Evolutionary conservation across 2,329 filamentous ascomycete genomes (phyloP).

Genomic region (Penicillium sp.): DNA sequence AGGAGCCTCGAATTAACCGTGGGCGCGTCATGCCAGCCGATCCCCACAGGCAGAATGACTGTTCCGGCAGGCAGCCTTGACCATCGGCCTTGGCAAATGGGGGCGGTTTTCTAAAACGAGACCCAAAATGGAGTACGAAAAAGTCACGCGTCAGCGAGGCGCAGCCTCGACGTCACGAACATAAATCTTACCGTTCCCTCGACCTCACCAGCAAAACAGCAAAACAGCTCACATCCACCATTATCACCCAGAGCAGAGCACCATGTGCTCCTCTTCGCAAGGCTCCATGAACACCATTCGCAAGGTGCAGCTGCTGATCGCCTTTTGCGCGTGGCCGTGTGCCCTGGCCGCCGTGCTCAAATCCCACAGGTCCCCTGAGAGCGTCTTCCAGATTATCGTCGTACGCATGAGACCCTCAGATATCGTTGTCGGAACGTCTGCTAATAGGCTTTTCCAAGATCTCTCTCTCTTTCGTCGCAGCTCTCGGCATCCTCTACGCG

Average conservation of each 20-base stretch:
- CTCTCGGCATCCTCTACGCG: not conserved
- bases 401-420: not conserved
- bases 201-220: too few species aligned
- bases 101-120: not conserved
- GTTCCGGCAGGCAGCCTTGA: not conserved
- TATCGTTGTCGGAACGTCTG: too few species aligned
- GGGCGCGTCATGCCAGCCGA: not conserved
- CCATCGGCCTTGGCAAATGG: not conserved
- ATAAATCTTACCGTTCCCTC: not conserved
- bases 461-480: not conserved
- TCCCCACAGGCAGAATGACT: not conserved
- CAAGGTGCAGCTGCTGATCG: not conserved
- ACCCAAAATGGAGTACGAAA: not conserved
- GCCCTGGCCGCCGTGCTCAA: not conserved
- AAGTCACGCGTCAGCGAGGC: slow-evolving; percentile 2
- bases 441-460: not conserved
- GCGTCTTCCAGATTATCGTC: not conserved
- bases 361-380: slow-evolving; percentile 1
- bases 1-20: not conserved
- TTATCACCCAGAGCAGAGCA: too few species aligned
- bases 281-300: not conserved
- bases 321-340: not conserved
- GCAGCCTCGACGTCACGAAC: not conserved
- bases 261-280: slow-evolving; percentile 3
- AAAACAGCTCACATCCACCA: too few species aligned